Evolutionary conservation across 306 rosid genomes (phyloP), one percentile per base, ranked within the genome.

Genomic region (Mimosa pudica): DNA sequence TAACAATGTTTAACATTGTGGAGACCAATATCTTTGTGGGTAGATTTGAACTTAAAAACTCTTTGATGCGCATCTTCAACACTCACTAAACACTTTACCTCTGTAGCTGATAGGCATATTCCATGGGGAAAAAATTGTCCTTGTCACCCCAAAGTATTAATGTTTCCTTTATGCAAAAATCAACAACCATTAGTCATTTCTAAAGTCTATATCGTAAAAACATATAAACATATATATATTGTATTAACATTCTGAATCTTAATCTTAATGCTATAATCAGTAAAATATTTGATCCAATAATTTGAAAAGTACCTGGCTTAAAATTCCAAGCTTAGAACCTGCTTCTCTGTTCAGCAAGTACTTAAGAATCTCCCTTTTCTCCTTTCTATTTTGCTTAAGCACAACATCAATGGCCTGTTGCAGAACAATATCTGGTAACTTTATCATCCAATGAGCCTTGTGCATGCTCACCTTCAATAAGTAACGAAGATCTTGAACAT

Each of bases 81-180:
- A 24, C 30, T 24, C 30, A 24, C 30, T 24, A 24, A 24, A 24
- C 30, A 24, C 42, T 5, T 24, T 62, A 85, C 84, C 89, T 85
- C 5, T 85, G 76, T 85, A 88, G 44, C 47, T 80, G 77, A 73
- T 82, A 77, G 36, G 76, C 85, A 48, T 58, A 47, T 63, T 4
- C 42, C 20, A 87, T 14, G 8, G 87, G 88, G 58, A 82, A 85
- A 35, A 85, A 52, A 3, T 30, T 30, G 52, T 87, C 88, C 69
- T 80, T 73, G 62, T 87, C 85, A 42, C 90, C 90, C 85, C 90
- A 83, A 46, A 85, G 45, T 49, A 87, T 58, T 52, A 87, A 82
- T n/a, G 84, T 82, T 78, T 83, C 84, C 87, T 87, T 75, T 80
- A 61, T 49, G 13, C 0, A 2, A 2, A 49, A 16, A 49, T 49